Evolutionary conservation across 495 filamentous ascomycete genomes (phyloP).

Genomic region (Aspergillus haitiensis): DNA sequence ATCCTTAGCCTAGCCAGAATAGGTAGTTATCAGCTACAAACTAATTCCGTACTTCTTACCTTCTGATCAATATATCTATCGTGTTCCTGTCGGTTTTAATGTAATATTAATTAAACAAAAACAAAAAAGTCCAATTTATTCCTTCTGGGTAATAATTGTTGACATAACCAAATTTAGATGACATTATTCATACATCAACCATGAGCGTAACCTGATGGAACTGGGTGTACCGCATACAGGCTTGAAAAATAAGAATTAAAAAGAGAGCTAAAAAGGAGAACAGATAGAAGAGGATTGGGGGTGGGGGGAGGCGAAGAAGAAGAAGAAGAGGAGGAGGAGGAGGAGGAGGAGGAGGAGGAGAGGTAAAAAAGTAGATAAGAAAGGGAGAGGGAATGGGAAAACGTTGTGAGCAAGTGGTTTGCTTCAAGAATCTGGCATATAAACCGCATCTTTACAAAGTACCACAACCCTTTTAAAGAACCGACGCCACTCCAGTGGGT

Average conservation of each 20-base stretch:
- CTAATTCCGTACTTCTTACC: no score
- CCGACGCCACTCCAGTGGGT: conserved; percentile 94
- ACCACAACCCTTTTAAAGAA: conserved; percentile 93
- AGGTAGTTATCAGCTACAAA: no score
- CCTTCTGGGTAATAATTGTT: neutral
- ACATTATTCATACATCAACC: conserved; percentile 26
- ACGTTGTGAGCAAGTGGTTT: no score
- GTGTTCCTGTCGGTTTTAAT: no score
- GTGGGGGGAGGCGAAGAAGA: neutral
- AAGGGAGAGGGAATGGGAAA: neutral
- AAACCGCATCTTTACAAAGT: conserved; percentile 79
- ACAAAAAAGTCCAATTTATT: no score
- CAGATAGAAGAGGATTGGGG: neutral
- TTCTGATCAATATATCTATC: no score
- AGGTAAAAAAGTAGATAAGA: neutral
- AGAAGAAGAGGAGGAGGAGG: neutral
- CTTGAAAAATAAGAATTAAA: neutral
- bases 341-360: neutral
- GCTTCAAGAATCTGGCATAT: conserved; percentile 41
- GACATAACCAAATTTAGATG: conserved; percentile 18
- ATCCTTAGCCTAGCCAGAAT: no score
- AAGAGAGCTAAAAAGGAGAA: neutral
- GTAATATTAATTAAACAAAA: neutral
- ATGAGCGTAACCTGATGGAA: conserved; percentile 9
- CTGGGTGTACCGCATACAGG: no score